Evolutionary conservation across 2,329 filamentous ascomycete genomes (phyloP), one percentile per base, ranked within the genome.

Genomic region (Aspergillus fischeri): DNA sequence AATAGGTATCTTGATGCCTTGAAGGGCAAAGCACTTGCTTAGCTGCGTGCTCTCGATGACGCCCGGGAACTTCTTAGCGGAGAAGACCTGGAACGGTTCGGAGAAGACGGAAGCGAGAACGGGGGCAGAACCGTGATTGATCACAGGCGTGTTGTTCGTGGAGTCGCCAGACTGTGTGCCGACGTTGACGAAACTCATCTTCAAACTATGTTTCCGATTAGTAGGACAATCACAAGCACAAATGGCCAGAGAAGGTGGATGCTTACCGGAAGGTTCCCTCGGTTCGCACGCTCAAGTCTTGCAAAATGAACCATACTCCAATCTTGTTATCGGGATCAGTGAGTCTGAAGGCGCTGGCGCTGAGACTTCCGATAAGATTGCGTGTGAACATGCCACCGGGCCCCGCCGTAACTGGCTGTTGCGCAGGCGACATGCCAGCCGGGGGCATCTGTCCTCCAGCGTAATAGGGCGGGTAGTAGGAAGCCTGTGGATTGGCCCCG

Each of bases 1-100:
- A 54, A 97, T 97, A 0, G 93, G 93, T 25, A 97, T 97, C 76
- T 97, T 97, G 76, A 96, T 96, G 25, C 94, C 94, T 70, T 99
- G 94, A 1, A 85, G 82, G 3, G 94, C 93, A 76, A 99, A 97
- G 60, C 86, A 90, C 74, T 95, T 96, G 81, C 92, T 97, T 20
- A 97, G 78, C 3, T 86, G 77, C 0, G 94, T 99, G 73, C 90
- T 95, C 72, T 97, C 93, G 57, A 96, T 96, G 1, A 99, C 94
- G 44, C 94, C 94, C 0, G 94, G 94, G 74, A 99, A 99, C 70
- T 97, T 97, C 82, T 99, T 99, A 50, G 94, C 94, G 2, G 91
- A 96, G 76, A 89, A 97, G 29, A 99, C 94, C 54, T 91, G 90
- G 79, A 99, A 97, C 2, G 86, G 83, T 4, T 96, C 89, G 50